A percentile compares a stretch with the other conserved stretches of the same genome.
Evolutionary conservation across 371 early-diverging fungal species (phyloP).

Genomic region (Circinella minor): DNA sequence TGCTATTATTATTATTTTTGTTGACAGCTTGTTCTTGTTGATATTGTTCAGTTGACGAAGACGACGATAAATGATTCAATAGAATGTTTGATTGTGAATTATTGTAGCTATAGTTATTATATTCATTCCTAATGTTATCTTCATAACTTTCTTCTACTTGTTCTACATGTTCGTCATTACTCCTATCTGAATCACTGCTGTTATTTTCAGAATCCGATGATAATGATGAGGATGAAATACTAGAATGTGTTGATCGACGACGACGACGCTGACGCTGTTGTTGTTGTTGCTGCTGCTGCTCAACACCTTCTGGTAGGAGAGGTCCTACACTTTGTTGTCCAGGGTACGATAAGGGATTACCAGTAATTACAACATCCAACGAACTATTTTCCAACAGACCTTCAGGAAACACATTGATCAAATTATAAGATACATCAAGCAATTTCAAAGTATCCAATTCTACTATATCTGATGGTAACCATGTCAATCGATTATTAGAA

Average conservation of each 20-base stretch:
- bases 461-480: neutral
- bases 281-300: neutral
- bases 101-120: no score
- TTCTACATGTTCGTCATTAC: no score
- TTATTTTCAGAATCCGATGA: neutral
- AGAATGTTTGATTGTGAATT: no score
- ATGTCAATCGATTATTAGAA: neutral
- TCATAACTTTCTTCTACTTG: no score
- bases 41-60: neutral
- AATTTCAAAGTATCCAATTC: neutral
- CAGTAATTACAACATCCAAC: conserved; percentile 3
- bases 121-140: no score
- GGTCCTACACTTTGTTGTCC: neutral
- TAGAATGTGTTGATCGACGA: neutral
- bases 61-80: no score
- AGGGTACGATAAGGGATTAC: neutral
- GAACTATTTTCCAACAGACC: neutral
- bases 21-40: neutral
- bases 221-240: no score
- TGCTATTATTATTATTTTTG: neutral
- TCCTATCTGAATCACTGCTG: neutral
- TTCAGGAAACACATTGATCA: neutral
- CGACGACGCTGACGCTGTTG: neutral
- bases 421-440: conserved; percentile 2
- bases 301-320: neutral